phyloP scores from a whole-genome alignment of 768 basidiomycete species.

The Exidia glandulosa region DNA sequence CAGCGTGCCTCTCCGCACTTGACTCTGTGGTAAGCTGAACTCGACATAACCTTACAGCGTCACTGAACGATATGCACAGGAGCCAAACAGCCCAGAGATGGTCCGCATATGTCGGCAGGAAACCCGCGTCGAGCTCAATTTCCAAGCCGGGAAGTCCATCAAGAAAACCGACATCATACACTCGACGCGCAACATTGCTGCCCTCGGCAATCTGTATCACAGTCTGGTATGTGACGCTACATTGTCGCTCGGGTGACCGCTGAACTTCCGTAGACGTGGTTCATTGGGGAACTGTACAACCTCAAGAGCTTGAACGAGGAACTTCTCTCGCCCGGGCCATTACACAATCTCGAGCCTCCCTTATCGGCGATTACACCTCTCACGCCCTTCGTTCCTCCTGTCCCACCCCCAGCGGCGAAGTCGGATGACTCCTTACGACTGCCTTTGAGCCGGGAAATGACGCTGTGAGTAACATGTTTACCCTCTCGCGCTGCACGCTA shows the following conservation, averaged over 20 bases:
- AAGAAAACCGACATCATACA: conserved; percentile 54
- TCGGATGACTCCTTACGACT: conserved; percentile 46
- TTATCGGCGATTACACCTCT: conserved; percentile 31
- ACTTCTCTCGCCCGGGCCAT: conserved; percentile 37
- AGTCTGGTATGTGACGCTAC: conserved; percentile 55
- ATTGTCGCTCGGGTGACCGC: background rate
- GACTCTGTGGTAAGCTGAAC: conserved; percentile 37
- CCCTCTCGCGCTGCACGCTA: background rate
- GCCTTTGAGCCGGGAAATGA: conserved; percentile 82
- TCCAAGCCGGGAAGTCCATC: conserved; percentile 46
- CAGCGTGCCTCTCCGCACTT: conserved; percentile 59
- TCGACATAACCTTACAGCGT: background rate
- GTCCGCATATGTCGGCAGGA: conserved; percentile 59
- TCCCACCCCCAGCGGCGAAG: conserved; percentile 5
- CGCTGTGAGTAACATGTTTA: conserved; percentile 43
- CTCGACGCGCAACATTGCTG: conserved; percentile 60
- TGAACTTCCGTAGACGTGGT: conserved; percentile 57
- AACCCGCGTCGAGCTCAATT: conserved; percentile 61
- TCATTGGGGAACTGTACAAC: conserved; percentile 55
- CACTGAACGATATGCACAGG: conserved; percentile 18
- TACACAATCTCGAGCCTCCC: conserved; percentile 37
- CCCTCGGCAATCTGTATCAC: conserved; percentile 69
- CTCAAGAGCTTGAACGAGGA: conserved; percentile 57
- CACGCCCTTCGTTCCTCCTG: conserved; percentile 36
- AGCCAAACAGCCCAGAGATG: conserved; percentile 29